A percentile compares a stretch with the other conserved stretches of the same genome.
Evolutionary conservation across 2,329 filamentous ascomycete genomes (phyloP).

Genomic region (Colletotrichum tropicicola): DNA sequence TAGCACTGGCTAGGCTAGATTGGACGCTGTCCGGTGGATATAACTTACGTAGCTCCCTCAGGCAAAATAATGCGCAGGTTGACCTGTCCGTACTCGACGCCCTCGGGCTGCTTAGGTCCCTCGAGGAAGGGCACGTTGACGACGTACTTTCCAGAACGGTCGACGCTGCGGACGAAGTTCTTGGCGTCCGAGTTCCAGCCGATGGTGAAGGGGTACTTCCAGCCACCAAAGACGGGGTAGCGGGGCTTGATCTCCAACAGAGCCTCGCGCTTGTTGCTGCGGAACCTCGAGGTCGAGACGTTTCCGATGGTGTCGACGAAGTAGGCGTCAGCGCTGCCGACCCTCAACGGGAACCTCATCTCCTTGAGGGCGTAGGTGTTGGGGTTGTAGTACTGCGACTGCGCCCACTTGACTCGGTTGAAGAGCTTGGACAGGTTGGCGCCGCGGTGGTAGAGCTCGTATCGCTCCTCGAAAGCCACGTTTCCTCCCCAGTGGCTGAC

Average conservation of each 20-base stretch:
- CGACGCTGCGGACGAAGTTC: slow-evolving; percentile 75
- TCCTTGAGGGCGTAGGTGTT: slow-evolving; percentile 81
- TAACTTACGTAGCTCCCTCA: slow-evolving; percentile 83
- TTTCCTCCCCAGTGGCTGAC: slow-evolving; percentile 99
- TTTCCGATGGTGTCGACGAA: slow-evolving; percentile 97
- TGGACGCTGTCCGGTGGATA: no score
- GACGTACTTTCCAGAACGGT: slow-evolving; percentile 72
- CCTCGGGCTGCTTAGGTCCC: slow-evolving; percentile 86
- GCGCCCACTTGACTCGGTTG: slow-evolving; percentile 79
- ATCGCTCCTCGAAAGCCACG: slow-evolving; percentile 92
- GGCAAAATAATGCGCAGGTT: slow-evolving; percentile 86
- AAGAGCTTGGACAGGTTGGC: slow-evolving; percentile 80
- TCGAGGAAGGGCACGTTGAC: slow-evolving; percentile 94
- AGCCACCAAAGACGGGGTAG: slow-evolving; percentile 96
- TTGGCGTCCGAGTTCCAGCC: slow-evolving; percentile 93
- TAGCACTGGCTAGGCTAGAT: slow-evolving; percentile 33
- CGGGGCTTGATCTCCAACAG: slow-evolving; percentile 89
- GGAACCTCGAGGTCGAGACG: slow-evolving; percentile 91
- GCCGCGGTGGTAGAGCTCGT: slow-evolving; percentile 86
- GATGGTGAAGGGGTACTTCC: slow-evolving; percentile 97
- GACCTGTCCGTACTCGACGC: slow-evolving; percentile 84
- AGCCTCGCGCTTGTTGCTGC: slow-evolving; percentile 79
- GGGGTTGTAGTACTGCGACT: slow-evolving; percentile 79
- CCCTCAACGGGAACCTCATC: slow-evolving; percentile 79
- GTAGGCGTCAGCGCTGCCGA: slow-evolving; percentile 87